Conservation (phyloP, 495 filamentous ascomycete species). For the Hyaloscypha variabilis region DNA sequence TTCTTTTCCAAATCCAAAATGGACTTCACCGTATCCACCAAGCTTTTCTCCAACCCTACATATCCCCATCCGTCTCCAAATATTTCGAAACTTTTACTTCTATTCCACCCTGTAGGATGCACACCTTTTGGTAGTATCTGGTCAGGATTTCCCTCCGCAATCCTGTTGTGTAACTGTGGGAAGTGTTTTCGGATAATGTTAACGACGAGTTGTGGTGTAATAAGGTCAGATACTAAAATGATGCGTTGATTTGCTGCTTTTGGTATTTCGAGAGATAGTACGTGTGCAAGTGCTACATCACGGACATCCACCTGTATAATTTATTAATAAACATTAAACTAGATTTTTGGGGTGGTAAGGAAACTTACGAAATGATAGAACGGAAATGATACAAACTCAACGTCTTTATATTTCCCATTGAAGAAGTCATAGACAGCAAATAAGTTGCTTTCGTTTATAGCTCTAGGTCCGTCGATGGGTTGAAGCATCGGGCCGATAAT, state of each 20-base stretch:
- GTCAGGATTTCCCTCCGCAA: slow-evolving; percentile 33
- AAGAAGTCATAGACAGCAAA: slow-evolving; percentile 39
- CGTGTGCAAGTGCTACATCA: slow-evolving; percentile 39
- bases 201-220: slow-evolving; percentile 40
- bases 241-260: slow-evolving; percentile 36
- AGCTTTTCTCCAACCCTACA: slow-evolving; percentile 31
- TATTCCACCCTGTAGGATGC: slow-evolving; percentile 38
- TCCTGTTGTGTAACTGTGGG: slow-evolving; percentile 24
- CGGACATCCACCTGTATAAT: slow-evolving; percentile 38
- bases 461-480: slow-evolving; percentile 25
- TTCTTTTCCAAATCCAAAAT: slow-evolving; percentile 30
- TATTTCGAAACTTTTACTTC: slow-evolving; percentile 32
- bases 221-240: slow-evolving; percentile 35
- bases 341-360: slow-evolving; percentile 10
- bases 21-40: slow-evolving; percentile 33
- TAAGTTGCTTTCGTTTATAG: slow-evolving; percentile 40
- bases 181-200: slow-evolving; percentile 37
- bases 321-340: slow-evolving; percentile 1
- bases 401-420: slow-evolving; percentile 33
- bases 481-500: slow-evolving; percentile 31
- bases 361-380: slow-evolving; percentile 36
- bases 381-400: slow-evolving; percentile 32
- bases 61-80: slow-evolving; percentile 36
- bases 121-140: slow-evolving; percentile 33
- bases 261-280: slow-evolving; percentile 33